Percentiles rank a stretch among this genome's conserved stretches.
Conservation (phyloP, 306 rosid genomes). For the Malus sylvestris region DNA sequence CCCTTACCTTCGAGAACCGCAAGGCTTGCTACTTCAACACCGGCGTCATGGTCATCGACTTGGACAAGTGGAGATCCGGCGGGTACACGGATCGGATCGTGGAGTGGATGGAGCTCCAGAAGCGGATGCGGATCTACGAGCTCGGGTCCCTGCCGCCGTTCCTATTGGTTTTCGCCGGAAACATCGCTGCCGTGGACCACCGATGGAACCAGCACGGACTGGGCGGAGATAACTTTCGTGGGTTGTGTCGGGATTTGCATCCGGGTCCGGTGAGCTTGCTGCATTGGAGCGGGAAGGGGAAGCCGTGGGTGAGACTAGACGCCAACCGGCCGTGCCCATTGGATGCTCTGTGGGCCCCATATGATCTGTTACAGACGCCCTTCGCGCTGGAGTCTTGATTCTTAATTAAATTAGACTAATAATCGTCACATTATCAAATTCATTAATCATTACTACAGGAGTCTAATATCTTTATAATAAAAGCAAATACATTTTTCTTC, state of each 20-base stretch:
- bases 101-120: slow-evolving; percentile 99
- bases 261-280: slow-evolving; percentile 84
- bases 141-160: slow-evolving; percentile 91
- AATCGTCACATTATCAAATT: not conserved
- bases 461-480: not conserved
- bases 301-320: slow-evolving; percentile 92
- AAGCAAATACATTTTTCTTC: not conserved
- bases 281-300: slow-evolving; percentile 99
- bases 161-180: slow-evolving; percentile 75
- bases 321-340: slow-evolving; percentile 75
- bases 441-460: not conserved
- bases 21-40: slow-evolving; percentile 87
- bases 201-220: slow-evolving; percentile 98
- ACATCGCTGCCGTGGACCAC: slow-evolving; percentile 73
- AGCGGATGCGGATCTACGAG: slow-evolving; percentile 91
- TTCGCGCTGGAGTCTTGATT: slow-evolving; percentile 55
- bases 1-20: slow-evolving; percentile 62
- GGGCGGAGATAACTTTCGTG: slow-evolving; percentile 85
- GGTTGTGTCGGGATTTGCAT: slow-evolving; percentile 75
- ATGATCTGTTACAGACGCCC: slow-evolving; percentile 63
- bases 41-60: slow-evolving; percentile 94
- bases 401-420: slow-evolving; percentile 17
- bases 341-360: slow-evolving; percentile 92
- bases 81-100: slow-evolving; percentile 67
- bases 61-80: slow-evolving; percentile 67